Evolutionary conservation across 805 yeast species (phyloP).

Genomic region (Starmera pachycereana): DNA sequence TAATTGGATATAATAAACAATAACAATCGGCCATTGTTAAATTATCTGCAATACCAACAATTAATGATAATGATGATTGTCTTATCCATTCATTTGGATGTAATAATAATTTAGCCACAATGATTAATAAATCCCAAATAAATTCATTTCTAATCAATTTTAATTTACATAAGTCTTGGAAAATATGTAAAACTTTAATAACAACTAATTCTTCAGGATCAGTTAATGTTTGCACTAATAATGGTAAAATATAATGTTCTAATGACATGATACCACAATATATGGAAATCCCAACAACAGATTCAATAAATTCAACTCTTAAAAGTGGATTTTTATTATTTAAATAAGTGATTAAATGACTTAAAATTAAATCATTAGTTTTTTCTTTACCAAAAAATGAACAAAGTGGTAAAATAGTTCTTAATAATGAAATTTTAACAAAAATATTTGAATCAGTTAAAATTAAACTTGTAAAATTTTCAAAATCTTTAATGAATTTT

Average conservation of each 20-base stretch:
- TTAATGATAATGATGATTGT: conserved; percentile 50
- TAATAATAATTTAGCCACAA: conserved; percentile 46
- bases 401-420: conserved; percentile 68
- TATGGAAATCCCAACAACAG: conserved; percentile 65
- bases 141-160: conserved; percentile 43
- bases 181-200: conserved; percentile 50
- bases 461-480: conserved; percentile 50
- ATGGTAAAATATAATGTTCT: conserved; percentile 82
- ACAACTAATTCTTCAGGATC: conserved; percentile 82
- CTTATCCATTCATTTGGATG: conserved; percentile 88
- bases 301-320: conserved; percentile 58
- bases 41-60: conserved; percentile 51
- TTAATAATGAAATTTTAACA: conserved; percentile 62
- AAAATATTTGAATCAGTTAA: conserved; percentile 58
- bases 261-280: conserved; percentile 73
- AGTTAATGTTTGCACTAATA: conserved; percentile 69
- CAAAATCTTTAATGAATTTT: conserved; percentile 44
- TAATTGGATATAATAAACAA: conserved; percentile 74
- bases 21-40: conserved; percentile 69
- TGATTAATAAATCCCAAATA: conserved; percentile 44
- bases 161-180: conserved; percentile 44
- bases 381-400: conserved; percentile 77
- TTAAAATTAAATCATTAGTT: conserved; percentile 78
- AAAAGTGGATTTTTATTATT: conserved; percentile 68
- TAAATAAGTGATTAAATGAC: conserved; percentile 84